Conservation (phyloP, 495 filamentous ascomycete genomes). For the Daldinia decipiens region DNA sequence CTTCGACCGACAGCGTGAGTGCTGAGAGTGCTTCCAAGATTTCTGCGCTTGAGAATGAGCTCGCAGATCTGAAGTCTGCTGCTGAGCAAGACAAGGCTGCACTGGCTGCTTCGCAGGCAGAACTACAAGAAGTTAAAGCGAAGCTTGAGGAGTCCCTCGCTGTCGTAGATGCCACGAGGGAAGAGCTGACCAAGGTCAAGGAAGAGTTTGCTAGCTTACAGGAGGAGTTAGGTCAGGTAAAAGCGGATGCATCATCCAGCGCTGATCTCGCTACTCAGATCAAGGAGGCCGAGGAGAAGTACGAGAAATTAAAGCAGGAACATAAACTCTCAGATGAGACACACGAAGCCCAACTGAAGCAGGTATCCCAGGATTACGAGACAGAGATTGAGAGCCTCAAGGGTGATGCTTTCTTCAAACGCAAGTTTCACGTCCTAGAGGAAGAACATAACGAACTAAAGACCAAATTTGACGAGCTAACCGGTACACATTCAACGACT, state of each 20-base stretch:
- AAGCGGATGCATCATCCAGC: constrained; percentile 51
- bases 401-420: constrained; percentile 65
- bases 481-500: constrained; percentile 53
- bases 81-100: constrained; percentile 55
- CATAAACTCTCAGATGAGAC: constrained; percentile 55
- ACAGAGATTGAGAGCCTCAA: constrained; percentile 66
- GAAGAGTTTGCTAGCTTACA: constrained; percentile 51
- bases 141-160: constrained; percentile 51
- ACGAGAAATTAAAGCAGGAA: constrained; percentile 60
- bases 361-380: constrained; percentile 64
- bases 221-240: constrained; percentile 53
- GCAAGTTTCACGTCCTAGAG: constrained; percentile 62
- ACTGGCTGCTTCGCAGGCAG: constrained; percentile 50
- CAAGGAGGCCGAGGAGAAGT: constrained; percentile 55
- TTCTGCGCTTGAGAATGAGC: constrained; percentile 53
- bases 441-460: constrained; percentile 57
- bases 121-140: constrained; percentile 51
- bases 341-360: constrained; percentile 60
- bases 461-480: constrained; percentile 44
- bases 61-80: constrained; percentile 53
- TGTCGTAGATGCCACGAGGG: constrained; percentile 47
- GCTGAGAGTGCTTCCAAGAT: constrained; percentile 49
- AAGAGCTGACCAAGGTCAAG: constrained; percentile 52
- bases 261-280: constrained; percentile 53
- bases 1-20: constrained; percentile 39